Conservation (phyloP, 805 yeast genomes). For the Nakazawaea molendinolei region DNA sequence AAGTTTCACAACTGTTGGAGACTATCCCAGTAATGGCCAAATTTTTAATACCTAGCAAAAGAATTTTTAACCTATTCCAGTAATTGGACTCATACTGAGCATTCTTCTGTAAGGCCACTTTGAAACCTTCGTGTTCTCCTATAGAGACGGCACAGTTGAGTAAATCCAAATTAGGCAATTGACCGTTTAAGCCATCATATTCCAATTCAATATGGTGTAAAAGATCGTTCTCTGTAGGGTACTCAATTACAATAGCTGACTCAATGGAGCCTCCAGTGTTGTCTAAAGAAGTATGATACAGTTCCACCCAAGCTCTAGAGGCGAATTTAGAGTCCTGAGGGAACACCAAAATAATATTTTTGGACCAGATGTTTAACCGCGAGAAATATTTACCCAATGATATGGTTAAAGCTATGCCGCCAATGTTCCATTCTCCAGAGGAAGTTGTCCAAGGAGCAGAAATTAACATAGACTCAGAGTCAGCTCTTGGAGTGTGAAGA, state of each 20-base stretch:
- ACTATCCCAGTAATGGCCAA: slow-evolving; percentile 68
- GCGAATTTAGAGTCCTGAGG: slow-evolving; percentile 67
- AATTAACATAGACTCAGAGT: slow-evolving; percentile 89
- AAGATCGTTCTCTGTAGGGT: slow-evolving; percentile 53
- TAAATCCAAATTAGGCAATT: slow-evolving; percentile 87
- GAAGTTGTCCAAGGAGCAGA: slow-evolving; percentile 82
- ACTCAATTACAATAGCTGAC: slow-evolving; percentile 82
- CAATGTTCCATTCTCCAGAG: slow-evolving; percentile 60
- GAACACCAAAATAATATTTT: slow-evolving; percentile 80
- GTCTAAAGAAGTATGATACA: slow-evolving; percentile 80
- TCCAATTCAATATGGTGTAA: slow-evolving; percentile 68
- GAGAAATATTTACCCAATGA: slow-evolving; percentile 75
- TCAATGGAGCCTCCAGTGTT: slow-evolving; percentile 91
- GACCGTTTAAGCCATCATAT: slow-evolving; percentile 92
- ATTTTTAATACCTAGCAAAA: slow-evolving; percentile 59
- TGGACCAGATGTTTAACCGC: slow-evolving; percentile 91
- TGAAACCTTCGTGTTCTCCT: slow-evolving; percentile 70
- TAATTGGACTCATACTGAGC: slow-evolving; percentile 44
- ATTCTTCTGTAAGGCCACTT: slow-evolving; percentile 58
- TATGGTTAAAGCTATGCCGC: slow-evolving; percentile 70
- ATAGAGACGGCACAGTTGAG: slow-evolving; percentile 75
- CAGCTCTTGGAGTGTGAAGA: slow-evolving; percentile 90
- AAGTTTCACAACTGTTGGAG: slow-evolving; percentile 77
- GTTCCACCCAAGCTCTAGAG: slow-evolving; percentile 85
- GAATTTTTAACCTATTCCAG: slow-evolving; percentile 46